A percentile compares a stretch with the other conserved stretches of the same genome.
phyloP scores from a whole-genome alignment of 768 basidiomycete genomes.

The Lactifluus subvellereus region DNA sequence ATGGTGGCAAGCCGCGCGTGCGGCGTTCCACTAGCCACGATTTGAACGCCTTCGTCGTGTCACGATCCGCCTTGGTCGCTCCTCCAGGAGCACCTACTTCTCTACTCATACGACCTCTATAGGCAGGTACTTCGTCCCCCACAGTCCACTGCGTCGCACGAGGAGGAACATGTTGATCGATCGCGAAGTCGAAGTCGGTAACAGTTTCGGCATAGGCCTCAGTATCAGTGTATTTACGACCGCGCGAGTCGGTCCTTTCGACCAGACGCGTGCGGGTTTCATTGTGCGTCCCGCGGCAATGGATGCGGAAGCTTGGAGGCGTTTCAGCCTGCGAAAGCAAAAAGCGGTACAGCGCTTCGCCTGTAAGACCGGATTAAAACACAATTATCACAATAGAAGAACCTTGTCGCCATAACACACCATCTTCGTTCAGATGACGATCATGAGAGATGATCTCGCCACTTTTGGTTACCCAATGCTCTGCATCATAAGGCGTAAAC shows the following conservation, averaged over 20 bases:
- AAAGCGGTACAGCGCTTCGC: slow-evolving; percentile 70
- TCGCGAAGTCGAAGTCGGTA: slow-evolving; percentile 63
- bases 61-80: slow-evolving; percentile 37
- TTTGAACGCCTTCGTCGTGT: slow-evolving; percentile 40
- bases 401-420: slow-evolving; percentile 29
- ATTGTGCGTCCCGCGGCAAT: slow-evolving; percentile 48
- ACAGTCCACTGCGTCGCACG: slow-evolving; percentile 51
- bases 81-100: slow-evolving; percentile 43
- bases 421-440: slow-evolving; percentile 59
- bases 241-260: slow-evolving; percentile 32
- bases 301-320: slow-evolving; percentile 43
- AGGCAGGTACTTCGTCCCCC: slow-evolving; percentile 56
- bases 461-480: slow-evolving; percentile 43
- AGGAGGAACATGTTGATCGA: slow-evolving; percentile 43
- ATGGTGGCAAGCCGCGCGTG: slow-evolving; percentile 48
- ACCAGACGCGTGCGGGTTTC: slow-evolving; percentile 50
- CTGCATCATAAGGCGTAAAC: slow-evolving; percentile 59
- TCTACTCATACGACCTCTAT: slow-evolving; percentile 55
- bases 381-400: background rate
- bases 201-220: slow-evolving; percentile 57
- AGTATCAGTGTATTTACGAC: slow-evolving; percentile 32
- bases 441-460: slow-evolving; percentile 67
- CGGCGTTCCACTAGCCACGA: slow-evolving; percentile 42
- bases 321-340: slow-evolving; percentile 49
- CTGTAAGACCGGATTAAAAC: slow-evolving; percentile 31